Base-by-base conservation (phyloP, 2,329 filamentous ascomycete species). In the Blumeriella jaapii region DNA sequence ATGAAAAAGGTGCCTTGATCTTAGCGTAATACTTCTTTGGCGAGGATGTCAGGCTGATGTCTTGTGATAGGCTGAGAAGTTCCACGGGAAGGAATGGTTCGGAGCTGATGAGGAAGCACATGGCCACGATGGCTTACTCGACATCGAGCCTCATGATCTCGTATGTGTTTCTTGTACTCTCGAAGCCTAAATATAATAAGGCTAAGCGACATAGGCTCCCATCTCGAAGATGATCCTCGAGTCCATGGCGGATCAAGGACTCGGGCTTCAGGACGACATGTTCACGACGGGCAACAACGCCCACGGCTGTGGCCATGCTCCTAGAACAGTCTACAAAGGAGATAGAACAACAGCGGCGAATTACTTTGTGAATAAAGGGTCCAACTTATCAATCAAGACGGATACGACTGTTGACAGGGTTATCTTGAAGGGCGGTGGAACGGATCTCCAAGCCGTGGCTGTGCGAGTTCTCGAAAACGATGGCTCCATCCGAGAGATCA, bases 41-140 rank as follows among this genome's bases (percentile, higher is more conserved):
- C 27, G 6, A 6, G 29, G 12, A 2, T 4, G 9, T 15, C 20
- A 11, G 6, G 7, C 29, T 34, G 6, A 39, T 4, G 19, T 8
- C 12, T 29, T 3, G 17, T 4, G 12, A 3, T 30, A 61, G 67
- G 59, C 67, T 1, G 72, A 77, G 44, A 70, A 64, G 2, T 77
- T 76, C 46, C 66, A 74, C 36, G 49, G 55, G 13, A 75, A 75
- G 48, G 55, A 64, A 17, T 74, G 70, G 70, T 72, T 74, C 52
- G 51, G 70, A 20, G 63, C 63, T 2, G 58, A 64, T 26, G 49
- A 58, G 6, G 56, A 56, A 2, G 59, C 58, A 6, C 72, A 77
- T 41, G 69, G 69, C 1, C 56, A 62, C 29, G 52, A 59, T 7
- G 72, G 72, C 0, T 66, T 64, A 13, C 56, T 77, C 1, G 62